Base-by-base conservation (phyloP, 768 basidiomycete genomes). In the Butyriboletus loyo region DNA sequence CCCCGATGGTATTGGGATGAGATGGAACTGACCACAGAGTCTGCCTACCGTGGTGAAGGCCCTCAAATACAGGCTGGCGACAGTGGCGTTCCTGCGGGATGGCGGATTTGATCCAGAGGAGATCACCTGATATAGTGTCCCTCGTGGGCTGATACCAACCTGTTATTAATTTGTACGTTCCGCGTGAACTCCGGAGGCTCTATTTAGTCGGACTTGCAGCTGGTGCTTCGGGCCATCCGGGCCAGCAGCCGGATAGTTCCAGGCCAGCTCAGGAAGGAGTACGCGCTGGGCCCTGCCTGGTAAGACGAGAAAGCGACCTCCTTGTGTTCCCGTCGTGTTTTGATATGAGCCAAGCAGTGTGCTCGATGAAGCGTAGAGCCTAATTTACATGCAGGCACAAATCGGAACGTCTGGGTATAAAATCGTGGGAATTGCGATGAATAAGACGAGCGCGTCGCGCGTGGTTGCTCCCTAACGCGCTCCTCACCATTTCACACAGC, bases 1-100 rank as follows among this genome's bases (percentile, higher is more conserved):
- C 90, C 90, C 10, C 74, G 68, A 55, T 87, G 85, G 85, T 92
- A 85, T 67, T 87, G 71, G 64, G 68, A 78, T 8, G 67, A 68
- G 44, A 21, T 64, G 28, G 50, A 6, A 7, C 41, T 14, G 10
- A 11, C 35, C 19, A 7, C 36, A 1, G 43, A 59, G 49, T 28
- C 56, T 54, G 41, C 50, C 52, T 34, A 28, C 52, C 51, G 52
- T 22, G 53, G 39, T n/a, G 48, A 49, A 37, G 11, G 43, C 28
- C 22, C 49, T 37, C 58, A 49, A 48, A 10, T 31, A 25, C 50
- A 17, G 45, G 50, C 35, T 17, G 3, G 34, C 34, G 21, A 14
- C 36, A 30, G 49, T 53, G 52, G 52, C 31, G 48, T 56, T 56
- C 56, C 58, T 41, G 39, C 43, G 42, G 62, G 58, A 45, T 59